Conservation (phyloP, 768 basidiomycete genomes). For the Termitomyces sp. region DNA sequence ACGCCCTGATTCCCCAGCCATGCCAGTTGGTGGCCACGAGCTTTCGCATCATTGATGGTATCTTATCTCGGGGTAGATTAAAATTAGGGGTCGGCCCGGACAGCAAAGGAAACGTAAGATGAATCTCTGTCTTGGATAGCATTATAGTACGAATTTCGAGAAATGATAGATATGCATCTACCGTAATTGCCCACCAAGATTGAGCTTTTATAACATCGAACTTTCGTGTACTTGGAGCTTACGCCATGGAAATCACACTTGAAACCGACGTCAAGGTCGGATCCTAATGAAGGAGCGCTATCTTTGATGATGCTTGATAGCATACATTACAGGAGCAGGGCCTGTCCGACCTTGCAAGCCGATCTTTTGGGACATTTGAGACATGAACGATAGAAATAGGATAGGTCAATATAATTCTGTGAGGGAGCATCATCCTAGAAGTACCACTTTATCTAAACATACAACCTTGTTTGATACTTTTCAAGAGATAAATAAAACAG, state of each 20-base stretch:
- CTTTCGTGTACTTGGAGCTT: neutral
- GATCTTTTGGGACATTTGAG: too few species aligned
- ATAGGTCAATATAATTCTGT: too few species aligned
- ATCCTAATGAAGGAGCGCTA: too few species aligned
- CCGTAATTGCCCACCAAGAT: neutral
- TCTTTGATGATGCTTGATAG: too few species aligned
- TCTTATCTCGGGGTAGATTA: slow-evolving; percentile 11
- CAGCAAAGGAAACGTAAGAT: neutral
- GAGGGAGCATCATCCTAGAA: too few species aligned
- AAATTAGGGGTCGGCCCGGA: too few species aligned
- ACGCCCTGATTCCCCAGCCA: neutral
- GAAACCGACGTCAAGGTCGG: neutral
- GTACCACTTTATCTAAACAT: too few species aligned
- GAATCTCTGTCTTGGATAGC: neutral
- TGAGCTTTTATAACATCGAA: neutral
- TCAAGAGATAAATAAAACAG: too few species aligned
- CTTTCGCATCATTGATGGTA: slow-evolving; percentile 4
- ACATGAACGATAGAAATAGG: neutral
- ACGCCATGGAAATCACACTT: neutral
- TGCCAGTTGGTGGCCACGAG: slow-evolving; percentile 5
- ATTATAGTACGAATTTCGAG: neutral
- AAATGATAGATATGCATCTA: neutral
- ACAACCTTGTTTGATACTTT: too few species aligned
- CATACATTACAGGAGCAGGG: too few species aligned
- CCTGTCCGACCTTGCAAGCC: too few species aligned